phyloP scores from a whole-genome alignment of 2,329 filamentous ascomycete species.

The Dendryphion nanum region DNA sequence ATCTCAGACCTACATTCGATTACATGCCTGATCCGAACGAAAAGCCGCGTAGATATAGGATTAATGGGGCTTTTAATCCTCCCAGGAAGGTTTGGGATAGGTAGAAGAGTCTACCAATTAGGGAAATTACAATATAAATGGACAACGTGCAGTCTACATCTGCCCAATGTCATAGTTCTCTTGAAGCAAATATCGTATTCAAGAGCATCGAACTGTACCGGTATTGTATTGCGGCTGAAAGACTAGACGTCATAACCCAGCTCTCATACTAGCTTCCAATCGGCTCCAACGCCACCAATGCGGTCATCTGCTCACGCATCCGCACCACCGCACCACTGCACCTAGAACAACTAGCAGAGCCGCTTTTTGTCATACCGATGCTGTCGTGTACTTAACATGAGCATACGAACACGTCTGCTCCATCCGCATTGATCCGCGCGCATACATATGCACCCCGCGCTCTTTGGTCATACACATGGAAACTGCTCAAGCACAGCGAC shows the following conservation, averaged over 20 bases:
- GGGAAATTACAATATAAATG: not conserved
- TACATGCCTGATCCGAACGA: too few relatives aligned
- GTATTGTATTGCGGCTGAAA: too few relatives aligned
- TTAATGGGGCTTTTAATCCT: too few relatives aligned
- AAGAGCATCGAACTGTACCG: too few relatives aligned
- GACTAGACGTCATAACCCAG: too few relatives aligned
- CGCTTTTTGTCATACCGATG: slow-evolving; percentile 1
- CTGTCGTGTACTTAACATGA: too few relatives aligned
- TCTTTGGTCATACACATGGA: not conserved
- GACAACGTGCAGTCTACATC: not conserved
- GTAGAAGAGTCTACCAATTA: not conserved
- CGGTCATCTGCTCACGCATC: slow-evolving; percentile 6
- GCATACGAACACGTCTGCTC: not conserved
- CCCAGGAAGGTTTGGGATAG: too few relatives aligned
- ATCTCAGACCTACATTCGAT: too few relatives aligned
- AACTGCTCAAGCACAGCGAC: too few relatives aligned
- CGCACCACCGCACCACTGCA: too few relatives aligned
- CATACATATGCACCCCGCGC: not conserved
- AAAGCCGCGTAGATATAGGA: too few relatives aligned
- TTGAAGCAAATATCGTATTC: too few relatives aligned
- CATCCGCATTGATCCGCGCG: not conserved
- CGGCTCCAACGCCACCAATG: slow-evolving; percentile 2
- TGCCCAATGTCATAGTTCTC: slow-evolving; percentile 2
- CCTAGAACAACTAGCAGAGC: not conserved
- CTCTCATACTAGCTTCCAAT: slow-evolving; percentile 1